Evolutionary conservation across 1,284 basidiomycete species (phyloP), one percentile per base, ranked within the genome.

Genomic region (Stereum hirsutum): DNA sequence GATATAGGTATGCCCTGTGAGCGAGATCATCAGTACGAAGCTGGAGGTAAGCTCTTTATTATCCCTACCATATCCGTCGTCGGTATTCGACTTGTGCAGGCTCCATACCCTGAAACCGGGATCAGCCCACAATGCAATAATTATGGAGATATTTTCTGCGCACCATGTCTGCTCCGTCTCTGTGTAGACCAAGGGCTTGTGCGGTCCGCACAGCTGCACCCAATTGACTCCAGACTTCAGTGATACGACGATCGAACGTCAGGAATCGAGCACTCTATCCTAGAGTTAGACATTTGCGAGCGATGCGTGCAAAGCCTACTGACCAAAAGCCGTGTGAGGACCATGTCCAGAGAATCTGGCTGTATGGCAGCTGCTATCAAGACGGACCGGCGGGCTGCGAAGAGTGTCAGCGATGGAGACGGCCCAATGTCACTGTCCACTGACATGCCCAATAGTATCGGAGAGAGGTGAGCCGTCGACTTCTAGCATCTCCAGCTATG

Each of bases 191-290:
- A 31, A 97, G 79, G 1, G 93, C 93, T 58, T 96, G 93, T 10
- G 93, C 94, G 12, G 92, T 96, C 42, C 93, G 71, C 15, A 97
- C 81, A 31, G 91, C 91, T 1, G 90, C 91, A 38, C 93, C 93
- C 10, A 97, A 70, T 55, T 94, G 89, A 57, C 89, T 92, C 92
- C 94, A 97, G 56, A 90, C 93, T 64, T 96, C 93, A 4, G 89
- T 90, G 52, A 90, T 88, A 43, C 88, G 78, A 32, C 89, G 77
- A 56, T 90, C 85, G 55, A 94, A 83, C 2, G 91, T 91, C 42
- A 96, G 70, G 63, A 95, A 96, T 42, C 94, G 80, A 19, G 91
- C 88, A 49, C 87, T 90, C 89, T 89, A 1, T 27, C 40, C 33
- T 42, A 45, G 38, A 44, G 32, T 55, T 46, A 45, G 53, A 34